Base-by-base conservation (phyloP, 1,284 basidiomycete species). In the Pyrrhoderma noxium region DNA sequence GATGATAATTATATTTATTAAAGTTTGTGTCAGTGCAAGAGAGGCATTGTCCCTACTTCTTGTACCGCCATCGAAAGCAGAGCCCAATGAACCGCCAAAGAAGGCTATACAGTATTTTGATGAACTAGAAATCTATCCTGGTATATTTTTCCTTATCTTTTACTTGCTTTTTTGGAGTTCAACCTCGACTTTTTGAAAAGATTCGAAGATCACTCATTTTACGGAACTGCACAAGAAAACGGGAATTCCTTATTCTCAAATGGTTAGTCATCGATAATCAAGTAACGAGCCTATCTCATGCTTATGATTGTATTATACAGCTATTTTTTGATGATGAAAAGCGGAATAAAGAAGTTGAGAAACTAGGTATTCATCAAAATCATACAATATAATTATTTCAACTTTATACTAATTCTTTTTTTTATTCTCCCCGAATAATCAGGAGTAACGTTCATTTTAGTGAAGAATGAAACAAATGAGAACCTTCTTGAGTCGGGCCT, bases 161-260 rank as follows among this genome's bases (percentile, higher is more conserved):
- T 31, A 11, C 5, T 31, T 5, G 27, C 27, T 5, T 31, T 31
- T 11, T 31, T 31, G 27, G 7, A 11, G n/a, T n/a, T n/a, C n/a
- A 16, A 43, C n/a, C 49, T 23, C 27, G 27, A 25, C 13, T 11
- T 11, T n/a, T 7, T 13, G 35, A 5, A 3, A 55, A 83, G 85
- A 82, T n/a, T 89, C 88, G 13, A 93, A 93, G 66, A 67, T 90
- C 16, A 73, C 73, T 4, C 92, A 94, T 61, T 94, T 94, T 70
- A 80, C 77, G 63, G 73, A 76, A 51, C 64, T 93, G 42, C 85
- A 89, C 63, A 70, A 82, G 56, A 79, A 80, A 60, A 94, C 90
- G 0, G 85, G 83, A 0, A 80, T 94, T 47, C 80, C 89, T 0
- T 93, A 90, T 61, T 76, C 78, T 3, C 83, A 93, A 58, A 93